Conservation (phyloP, 2,329 filamentous ascomycete species). For the Zymoseptoria tritici region DNA sequence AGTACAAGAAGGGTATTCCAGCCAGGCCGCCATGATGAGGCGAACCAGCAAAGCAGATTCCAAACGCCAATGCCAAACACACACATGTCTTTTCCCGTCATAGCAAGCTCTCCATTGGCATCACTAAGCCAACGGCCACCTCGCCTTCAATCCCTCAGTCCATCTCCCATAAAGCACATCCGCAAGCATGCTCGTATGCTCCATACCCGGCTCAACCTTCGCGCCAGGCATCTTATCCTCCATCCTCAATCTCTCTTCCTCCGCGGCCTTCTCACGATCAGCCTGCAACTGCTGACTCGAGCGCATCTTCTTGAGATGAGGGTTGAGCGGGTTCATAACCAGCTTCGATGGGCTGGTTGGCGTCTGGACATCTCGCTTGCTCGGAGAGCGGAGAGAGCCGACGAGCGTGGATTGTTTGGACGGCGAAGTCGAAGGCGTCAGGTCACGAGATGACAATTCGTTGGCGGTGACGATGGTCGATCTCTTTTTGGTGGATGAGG, state of each 20-base stretch:
- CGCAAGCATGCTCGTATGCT: conserved; percentile 81
- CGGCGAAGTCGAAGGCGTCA: conserved; percentile 23
- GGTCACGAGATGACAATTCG: conserved; percentile 14
- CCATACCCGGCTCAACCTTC: conserved; percentile 65
- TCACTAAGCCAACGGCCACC: conserved; percentile 33
- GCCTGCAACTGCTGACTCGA: conserved; percentile 29
- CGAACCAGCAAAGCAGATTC: not conserved
- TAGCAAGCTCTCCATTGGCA: not conserved
- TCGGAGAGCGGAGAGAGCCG: conserved; percentile 14
- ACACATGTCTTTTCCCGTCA: not conserved
- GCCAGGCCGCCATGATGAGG: not conserved
- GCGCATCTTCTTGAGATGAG: conserved; percentile 72
- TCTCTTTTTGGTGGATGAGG: conserved; percentile 22
- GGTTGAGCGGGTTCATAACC: conserved; percentile 72
- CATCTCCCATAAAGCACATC: conserved; percentile 88
- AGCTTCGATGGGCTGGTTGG: conserved; percentile 50
- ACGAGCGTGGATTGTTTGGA: conserved; percentile 13
- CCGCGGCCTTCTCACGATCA: conserved; percentile 44
- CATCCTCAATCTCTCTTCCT: conserved; percentile 43
- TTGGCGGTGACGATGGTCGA: conserved; percentile 10
- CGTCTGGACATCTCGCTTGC: conserved; percentile 13
- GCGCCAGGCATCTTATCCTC: conserved; percentile 49
- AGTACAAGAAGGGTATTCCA: not conserved
- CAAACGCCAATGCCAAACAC: not conserved
- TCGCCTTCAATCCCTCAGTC: conserved; percentile 66